Percentiles rank a stretch among this genome's conserved stretches.
Evolutionary conservation across 495 filamentous ascomycete genomes (phyloP).

Genomic region (Annulohypoxylon maeteangense): DNA sequence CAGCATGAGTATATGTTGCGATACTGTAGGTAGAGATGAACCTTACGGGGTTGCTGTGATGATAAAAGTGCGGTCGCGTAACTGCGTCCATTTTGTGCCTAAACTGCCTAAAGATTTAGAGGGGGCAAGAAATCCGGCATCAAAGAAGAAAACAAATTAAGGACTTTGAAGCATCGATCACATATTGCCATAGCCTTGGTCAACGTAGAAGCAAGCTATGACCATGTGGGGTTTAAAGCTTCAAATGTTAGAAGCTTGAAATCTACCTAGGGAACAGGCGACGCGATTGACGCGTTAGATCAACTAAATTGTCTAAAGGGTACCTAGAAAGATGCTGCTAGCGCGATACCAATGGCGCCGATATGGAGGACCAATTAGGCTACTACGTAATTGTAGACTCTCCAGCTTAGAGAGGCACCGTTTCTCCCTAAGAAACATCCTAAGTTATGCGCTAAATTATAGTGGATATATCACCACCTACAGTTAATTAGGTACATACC

Average conservation of each 20-base stretch:
- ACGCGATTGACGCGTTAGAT: background rate
- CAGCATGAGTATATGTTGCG: background rate
- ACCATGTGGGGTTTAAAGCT: background rate
- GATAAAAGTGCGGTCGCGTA: conserved; percentile 54
- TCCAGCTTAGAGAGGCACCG: too few species aligned
- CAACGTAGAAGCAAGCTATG: background rate
- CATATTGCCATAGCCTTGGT: conserved; percentile 22
- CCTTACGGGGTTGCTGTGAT: conserved; percentile 53
- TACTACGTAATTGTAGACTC: too few species aligned
- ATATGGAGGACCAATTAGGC: too few species aligned
- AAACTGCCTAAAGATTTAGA: background rate
- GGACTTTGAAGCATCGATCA: background rate
- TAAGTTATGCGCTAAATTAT: too few species aligned
- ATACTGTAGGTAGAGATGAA: background rate
- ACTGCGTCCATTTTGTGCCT: conserved; percentile 51
- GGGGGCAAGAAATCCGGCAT: background rate
- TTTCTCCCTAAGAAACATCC: too few species aligned
- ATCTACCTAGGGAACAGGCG: background rate
- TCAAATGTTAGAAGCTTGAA: background rate
- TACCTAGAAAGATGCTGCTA: background rate
- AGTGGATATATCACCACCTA: too few species aligned
- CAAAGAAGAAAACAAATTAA: conserved; percentile 25
- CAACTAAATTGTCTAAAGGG: background rate
- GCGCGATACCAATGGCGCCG: background rate
- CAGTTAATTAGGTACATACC: too few species aligned